Conservation (phyloP, 2,329 filamentous ascomycete genomes). For the Dactylellina leptospora region DNA sequence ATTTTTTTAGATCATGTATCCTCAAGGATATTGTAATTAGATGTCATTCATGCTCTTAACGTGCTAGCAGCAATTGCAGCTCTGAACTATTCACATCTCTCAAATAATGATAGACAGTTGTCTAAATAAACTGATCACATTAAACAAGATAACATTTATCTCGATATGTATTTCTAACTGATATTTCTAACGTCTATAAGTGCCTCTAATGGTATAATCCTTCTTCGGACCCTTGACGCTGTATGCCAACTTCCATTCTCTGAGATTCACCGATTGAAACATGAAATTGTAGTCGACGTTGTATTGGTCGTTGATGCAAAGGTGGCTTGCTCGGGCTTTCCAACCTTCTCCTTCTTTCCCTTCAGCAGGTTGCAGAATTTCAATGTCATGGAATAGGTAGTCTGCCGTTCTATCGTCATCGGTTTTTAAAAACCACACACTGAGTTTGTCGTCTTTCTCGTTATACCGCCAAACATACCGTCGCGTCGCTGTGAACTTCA, state of each 20-base stretch:
- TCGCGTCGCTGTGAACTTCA: conserved; percentile 62
- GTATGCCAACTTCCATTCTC: conserved; percentile 70
- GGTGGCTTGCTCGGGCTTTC: conserved; percentile 72
- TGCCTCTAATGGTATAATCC: conserved; percentile 71
- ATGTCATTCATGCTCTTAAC: conserved; percentile 29
- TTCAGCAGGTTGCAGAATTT: conserved; percentile 65
- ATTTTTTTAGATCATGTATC: conserved; percentile 7
- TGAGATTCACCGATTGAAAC: conserved; percentile 68
- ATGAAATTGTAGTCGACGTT: conserved; percentile 74
- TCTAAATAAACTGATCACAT: too few species aligned
- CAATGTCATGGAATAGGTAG: conserved; percentile 78
- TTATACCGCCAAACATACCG: conserved; percentile 79
- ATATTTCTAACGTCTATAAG: conserved; percentile 64
- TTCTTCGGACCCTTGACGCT: conserved; percentile 76
- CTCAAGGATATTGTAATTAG: conserved; percentile 41
- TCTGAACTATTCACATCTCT: too few species aligned
- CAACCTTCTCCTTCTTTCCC: conserved; percentile 64
- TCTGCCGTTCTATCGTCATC: conserved; percentile 72
- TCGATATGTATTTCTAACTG: too few species aligned
- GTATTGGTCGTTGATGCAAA: conserved; percentile 77
- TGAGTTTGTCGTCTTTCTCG: conserved; percentile 69
- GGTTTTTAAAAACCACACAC: conserved; percentile 76
- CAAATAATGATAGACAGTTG: too few species aligned
- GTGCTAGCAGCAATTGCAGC: conserved; percentile 20
- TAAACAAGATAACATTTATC: too few species aligned